Evolutionary conservation across 805 yeast species (phyloP).

Genomic region (Hyphopichia homilentoma): DNA sequence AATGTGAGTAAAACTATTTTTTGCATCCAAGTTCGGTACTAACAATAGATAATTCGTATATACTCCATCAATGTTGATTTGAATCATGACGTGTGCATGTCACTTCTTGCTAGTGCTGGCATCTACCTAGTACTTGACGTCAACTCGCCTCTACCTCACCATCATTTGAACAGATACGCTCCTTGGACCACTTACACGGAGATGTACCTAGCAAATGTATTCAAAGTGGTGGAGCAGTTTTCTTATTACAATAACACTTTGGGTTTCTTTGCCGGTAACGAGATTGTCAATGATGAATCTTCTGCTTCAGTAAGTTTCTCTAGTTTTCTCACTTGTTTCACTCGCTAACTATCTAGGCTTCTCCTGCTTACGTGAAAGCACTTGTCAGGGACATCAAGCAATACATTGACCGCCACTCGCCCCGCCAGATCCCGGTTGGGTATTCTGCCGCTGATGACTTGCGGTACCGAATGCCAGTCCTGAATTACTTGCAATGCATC

Average conservation of each 20-base stretch:
- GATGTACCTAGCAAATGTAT: conserved; percentile 69
- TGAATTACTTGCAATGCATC: conserved; percentile 77
- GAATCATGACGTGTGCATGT: conserved; percentile 88
- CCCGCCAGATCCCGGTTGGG: conserved; percentile 80
- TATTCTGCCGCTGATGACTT: conserved; percentile 96
- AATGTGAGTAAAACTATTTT: conserved; percentile 39
- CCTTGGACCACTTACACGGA: conserved; percentile 87
- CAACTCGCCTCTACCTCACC: conserved; percentile 76
- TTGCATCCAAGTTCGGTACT: conserved; percentile 6
- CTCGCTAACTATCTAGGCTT: conserved; percentile 16
- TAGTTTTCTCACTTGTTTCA: not conserved
- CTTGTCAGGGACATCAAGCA: conserved; percentile 76
- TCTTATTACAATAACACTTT: conserved; percentile 82
- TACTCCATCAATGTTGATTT: conserved; percentile 81
- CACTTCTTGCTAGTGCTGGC: conserved; percentile 84
- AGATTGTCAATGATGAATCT: conserved; percentile 73
- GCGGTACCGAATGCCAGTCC: conserved; percentile 66
- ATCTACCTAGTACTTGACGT: conserved; percentile 90
- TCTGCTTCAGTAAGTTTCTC: conserved; percentile 46
- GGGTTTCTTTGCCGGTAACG: conserved; percentile 92
- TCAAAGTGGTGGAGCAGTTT: conserved; percentile 76
- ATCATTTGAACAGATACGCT: conserved; percentile 83
- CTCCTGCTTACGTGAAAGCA: conserved; percentile 78
- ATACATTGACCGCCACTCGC: conserved; percentile 56
- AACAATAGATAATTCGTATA: conserved; percentile 64